phyloP scores from a whole-genome alignment of 2,329 filamentous ascomycete genomes.

The Coleophoma eucalyptorum region DNA sequence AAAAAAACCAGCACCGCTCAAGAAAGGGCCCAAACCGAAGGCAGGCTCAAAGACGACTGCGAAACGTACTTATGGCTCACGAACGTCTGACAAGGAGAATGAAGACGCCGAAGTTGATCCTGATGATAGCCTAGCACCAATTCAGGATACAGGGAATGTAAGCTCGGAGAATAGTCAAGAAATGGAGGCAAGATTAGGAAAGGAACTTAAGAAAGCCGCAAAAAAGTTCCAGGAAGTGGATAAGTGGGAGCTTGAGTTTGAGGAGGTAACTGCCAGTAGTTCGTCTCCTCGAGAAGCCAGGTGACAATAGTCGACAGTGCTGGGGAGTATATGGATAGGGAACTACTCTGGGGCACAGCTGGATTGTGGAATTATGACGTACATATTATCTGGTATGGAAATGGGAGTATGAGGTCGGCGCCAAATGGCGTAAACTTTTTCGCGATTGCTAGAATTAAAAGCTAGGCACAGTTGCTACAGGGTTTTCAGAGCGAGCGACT shows the following conservation, averaged over 20 bases:
- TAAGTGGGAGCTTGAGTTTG: constrained; percentile 64
- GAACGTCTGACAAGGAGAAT: constrained; percentile 56
- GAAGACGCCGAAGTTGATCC: constrained; percentile 28
- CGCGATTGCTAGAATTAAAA: no score
- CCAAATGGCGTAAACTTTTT: no score
- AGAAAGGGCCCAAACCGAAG: constrained; percentile 20
- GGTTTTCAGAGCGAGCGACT: no score
- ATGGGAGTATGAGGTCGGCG: no score
- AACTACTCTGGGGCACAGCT: no score
- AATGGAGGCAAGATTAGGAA: constrained; percentile 34
- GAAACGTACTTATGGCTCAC: constrained; percentile 44
- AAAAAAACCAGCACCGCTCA: constrained; percentile 15
- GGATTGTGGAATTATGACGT: no score
- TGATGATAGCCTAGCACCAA: constrained; percentile 36
- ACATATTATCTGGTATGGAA: no score
- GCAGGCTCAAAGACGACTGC: constrained; percentile 14
- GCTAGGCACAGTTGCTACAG: no score
- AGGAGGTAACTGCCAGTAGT: constrained; percentile 55
- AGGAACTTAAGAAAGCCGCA: constrained; percentile 49
- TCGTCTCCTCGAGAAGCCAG: constrained; percentile 46
- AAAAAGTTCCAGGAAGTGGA: constrained; percentile 68
- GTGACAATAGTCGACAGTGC: constrained; percentile 22
- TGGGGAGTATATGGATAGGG: no score
- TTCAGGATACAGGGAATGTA: constrained; percentile 35
- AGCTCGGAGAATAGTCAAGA: constrained; percentile 31